Conservation (phyloP, 1,284 basidiomycete species). For the Rhodotorula sp. region DNA sequence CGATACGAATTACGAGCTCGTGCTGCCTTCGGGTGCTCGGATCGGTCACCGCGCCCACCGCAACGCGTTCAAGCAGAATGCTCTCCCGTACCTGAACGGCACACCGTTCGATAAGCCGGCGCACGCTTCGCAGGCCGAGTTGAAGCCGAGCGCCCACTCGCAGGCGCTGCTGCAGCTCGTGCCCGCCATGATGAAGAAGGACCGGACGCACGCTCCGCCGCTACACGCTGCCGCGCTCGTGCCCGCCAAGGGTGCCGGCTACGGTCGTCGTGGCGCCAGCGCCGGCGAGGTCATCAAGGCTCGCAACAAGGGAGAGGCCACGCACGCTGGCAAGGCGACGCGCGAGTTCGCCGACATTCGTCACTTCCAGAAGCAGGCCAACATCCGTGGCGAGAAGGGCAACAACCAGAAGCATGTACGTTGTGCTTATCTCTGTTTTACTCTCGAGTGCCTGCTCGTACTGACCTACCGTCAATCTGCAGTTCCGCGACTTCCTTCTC, state of each 20-base stretch:
- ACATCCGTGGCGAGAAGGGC: conserved; percentile 25
- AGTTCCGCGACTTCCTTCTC: conserved; percentile 33
- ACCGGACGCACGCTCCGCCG: conserved; percentile 34
- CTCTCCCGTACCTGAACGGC: conserved; percentile 49
- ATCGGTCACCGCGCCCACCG: conserved; percentile 87
- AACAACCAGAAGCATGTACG: conserved; percentile 40
- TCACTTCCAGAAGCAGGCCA: conserved; percentile 14
- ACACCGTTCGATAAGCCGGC: conserved; percentile 35
- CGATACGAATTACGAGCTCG: conserved; percentile 72
- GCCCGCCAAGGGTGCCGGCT: conserved; percentile 79
- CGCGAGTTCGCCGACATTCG: conserved; percentile 71
- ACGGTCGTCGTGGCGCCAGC: conserved; percentile 59
- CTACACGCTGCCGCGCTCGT: conserved; percentile 56
- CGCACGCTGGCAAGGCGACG: conserved; percentile 84
- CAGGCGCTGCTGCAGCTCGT: conserved; percentile 34
- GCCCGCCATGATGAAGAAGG: conserved; percentile 30
- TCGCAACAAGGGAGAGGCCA: conserved; percentile 90
- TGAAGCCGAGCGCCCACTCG: conserved; percentile 34
- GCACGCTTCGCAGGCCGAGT: conserved; percentile 25
- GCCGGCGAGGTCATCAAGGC: conserved; percentile 76
- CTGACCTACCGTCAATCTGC: not conserved
- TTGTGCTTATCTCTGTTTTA: not conserved
- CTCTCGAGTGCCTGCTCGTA: not conserved
- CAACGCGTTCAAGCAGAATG: conserved; percentile 83
- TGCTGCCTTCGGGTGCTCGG: conserved; percentile 85